These are phyloP conservation scores for Saccharomyces paradoxus DNA, from an alignment of 805 yeast species.

Conservation along the genomic window DNA sequence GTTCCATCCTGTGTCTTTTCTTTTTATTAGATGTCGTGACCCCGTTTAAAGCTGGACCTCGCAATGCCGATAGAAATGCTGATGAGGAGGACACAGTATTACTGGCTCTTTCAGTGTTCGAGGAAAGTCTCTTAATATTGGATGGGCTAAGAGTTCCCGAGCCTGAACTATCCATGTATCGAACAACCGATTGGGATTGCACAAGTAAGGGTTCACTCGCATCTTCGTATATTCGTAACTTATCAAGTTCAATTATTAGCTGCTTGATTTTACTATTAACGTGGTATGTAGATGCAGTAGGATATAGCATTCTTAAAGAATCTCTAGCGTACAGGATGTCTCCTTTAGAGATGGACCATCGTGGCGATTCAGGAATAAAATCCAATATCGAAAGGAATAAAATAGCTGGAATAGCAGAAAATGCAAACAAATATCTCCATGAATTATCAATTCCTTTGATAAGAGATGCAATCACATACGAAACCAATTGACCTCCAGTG, in stretches of 20 bases:
- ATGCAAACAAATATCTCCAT: constrained; percentile 36
- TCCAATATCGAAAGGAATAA: constrained; percentile 31
- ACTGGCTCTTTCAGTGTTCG: neutral
- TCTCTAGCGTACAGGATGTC: constrained; percentile 32
- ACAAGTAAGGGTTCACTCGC: constrained; percentile 10
- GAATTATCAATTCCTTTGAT: constrained; percentile 19
- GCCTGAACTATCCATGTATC: neutral
- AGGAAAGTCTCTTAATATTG: neutral
- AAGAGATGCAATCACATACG: constrained; percentile 33
- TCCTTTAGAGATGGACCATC: constrained; percentile 34
- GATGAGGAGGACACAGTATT: neutral
- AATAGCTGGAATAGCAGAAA: constrained; percentile 37
- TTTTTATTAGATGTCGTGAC: neutral
- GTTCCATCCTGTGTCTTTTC: constrained; percentile 19
- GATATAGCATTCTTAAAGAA: constrained; percentile 38
- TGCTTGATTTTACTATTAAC: constrained; percentile 39
- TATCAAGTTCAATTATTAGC: constrained; percentile 38
- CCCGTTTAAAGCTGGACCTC: neutral
- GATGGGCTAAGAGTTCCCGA: constrained; percentile 3
- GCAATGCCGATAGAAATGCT: neutral
- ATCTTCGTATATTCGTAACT: constrained; percentile 28
- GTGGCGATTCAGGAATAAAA: constrained; percentile 46
- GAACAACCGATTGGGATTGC: neutral
- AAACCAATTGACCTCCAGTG: constrained; percentile 44
- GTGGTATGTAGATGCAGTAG: constrained; percentile 36